Conservation (phyloP, 2,329 filamentous ascomycete species). For the Stemphylium lycopersici region DNA sequence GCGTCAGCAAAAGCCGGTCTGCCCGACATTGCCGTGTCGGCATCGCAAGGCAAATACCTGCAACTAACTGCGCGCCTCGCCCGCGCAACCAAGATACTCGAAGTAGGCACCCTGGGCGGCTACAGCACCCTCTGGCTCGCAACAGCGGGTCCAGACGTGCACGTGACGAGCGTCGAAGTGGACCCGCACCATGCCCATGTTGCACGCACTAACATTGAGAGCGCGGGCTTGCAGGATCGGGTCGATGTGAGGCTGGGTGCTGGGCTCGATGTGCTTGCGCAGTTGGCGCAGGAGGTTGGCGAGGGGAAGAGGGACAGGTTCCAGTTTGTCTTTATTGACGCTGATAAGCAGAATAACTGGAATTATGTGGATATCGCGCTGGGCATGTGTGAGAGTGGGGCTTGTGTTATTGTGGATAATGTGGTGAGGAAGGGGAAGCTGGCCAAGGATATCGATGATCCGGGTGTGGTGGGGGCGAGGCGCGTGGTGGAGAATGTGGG, state of each 20-base stretch:
- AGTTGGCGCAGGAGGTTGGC: slow-evolving; percentile 51
- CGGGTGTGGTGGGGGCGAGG: slow-evolving; percentile 42
- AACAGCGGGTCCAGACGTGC: slow-evolving; percentile 40
- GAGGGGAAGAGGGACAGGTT: slow-evolving; percentile 50
- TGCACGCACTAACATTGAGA: slow-evolving; percentile 53
- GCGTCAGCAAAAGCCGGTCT: slow-evolving; percentile 32
- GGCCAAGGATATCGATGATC: slow-evolving; percentile 36
- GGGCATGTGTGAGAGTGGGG: slow-evolving; percentile 49
- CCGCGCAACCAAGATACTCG: slow-evolving; percentile 49
- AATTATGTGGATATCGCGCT: slow-evolving; percentile 57
- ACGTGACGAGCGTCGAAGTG: slow-evolving; percentile 61
- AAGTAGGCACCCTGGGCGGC: slow-evolving; percentile 62
- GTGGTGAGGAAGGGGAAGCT: slow-evolving; percentile 53
- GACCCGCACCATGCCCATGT: slow-evolving; percentile 55
- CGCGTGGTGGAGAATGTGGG: slow-evolving; percentile 53
- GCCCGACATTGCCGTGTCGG: slow-evolving; percentile 45
- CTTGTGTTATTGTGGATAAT: slow-evolving; percentile 59
- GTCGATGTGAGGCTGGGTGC: slow-evolving; percentile 56
- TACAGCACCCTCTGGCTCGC: slow-evolving; percentile 63
- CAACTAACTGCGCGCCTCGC: slow-evolving; percentile 40
- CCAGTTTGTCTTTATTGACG: slow-evolving; percentile 62
- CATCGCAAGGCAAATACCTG: slow-evolving; percentile 44
- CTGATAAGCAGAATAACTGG: slow-evolving; percentile 58
- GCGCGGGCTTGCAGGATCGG: slow-evolving; percentile 50
- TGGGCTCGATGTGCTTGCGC: slow-evolving; percentile 52